Evolutionary conservation across 2,329 filamentous ascomycete genomes (phyloP).

Genomic region (Diaporthe velutina): DNA sequence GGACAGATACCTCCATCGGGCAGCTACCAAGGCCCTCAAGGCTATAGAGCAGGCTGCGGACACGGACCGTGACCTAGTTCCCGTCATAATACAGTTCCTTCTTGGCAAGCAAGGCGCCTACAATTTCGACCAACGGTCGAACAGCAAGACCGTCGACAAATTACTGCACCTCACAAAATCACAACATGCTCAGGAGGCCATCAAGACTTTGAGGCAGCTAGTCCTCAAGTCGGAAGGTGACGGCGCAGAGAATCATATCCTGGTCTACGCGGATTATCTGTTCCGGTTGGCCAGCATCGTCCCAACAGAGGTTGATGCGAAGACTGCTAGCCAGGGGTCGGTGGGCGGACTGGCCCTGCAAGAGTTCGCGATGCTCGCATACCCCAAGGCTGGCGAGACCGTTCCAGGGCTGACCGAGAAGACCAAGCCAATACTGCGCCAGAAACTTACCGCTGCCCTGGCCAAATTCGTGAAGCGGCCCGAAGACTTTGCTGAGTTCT

Average conservation of each 20-base stretch:
- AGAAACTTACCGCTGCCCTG: conserved; percentile 69
- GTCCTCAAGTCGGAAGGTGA: conserved; percentile 47
- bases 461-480: conserved; percentile 68
- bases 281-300: conserved; percentile 62
- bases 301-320: conserved; percentile 45
- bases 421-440: conserved; percentile 67
- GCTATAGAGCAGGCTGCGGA: conserved; percentile 75
- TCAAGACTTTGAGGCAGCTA: conserved; percentile 35
- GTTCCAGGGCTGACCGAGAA: conserved; percentile 63
- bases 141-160: conserved; percentile 66
- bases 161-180: conserved; percentile 56
- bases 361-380: conserved; percentile 68
- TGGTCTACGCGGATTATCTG: conserved; percentile 67
- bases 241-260: conserved; percentile 54
- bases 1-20: conserved; percentile 83
- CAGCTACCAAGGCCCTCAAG: conserved; percentile 82
- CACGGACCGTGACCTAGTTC: conserved; percentile 69
- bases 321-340: conserved; percentile 50
- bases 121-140: conserved; percentile 87
- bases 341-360: conserved; percentile 59
- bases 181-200: conserved; percentile 30
- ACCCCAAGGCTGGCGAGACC: conserved; percentile 59
- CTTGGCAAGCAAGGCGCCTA: conserved; percentile 77
- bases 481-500: conserved; percentile 66
- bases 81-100: conserved; percentile 74